Base-by-base conservation (phyloP, 371 early-diverging fungal species). In the Mortierella sp. region DNA sequence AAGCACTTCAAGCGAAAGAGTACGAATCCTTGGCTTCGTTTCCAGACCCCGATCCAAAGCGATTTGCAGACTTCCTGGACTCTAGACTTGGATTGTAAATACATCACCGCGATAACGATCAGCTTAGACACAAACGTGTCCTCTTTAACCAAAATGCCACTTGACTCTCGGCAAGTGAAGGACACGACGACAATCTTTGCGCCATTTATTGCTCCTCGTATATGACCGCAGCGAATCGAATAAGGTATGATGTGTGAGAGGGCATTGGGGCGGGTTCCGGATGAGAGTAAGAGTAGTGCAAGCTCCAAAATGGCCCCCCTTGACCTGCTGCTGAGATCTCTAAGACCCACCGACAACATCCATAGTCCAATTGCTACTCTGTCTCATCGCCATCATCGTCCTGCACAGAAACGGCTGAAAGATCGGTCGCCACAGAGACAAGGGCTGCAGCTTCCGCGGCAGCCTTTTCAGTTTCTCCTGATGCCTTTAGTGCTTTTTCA, bases 341-440 rank as follows among this genome's bases (percentile, higher is more conserved):
- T n/a, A n/a, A n/a, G n/a, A n/a, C n/a, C n/a, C n/a, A n/a, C n/a
- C n/a, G n/a, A n/a, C n/a, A n/a, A n/a, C n/a, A n/a, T n/a, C n/a
- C n/a, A n/a, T n/a, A n/a, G n/a, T n/a, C n/a, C n/a, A 27, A 58
- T 43, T 10, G 41, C 48, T 44, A 57, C 48, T 52, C 69, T 6
- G 67, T 21, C 41, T 57, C 55, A 13, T 24, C 28, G 16, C 58
- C 73, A 34, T 67, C 68, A 21, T 54, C 50, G 44, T 74, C 76
- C 40, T 60, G 64, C 28, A 76, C 77, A 10, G 65, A 64, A 28
- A 76, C 77, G 0, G 66, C 77, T 43, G 69, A 69, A 3, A 76
- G 65, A 50, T 76, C 65, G 13, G 69, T 45, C n/a, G 77, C 69
- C 21, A 76, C 69, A 9, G 66, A 60, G 14, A 65, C 37, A 55